These are phyloP conservation scores for Populus tremula DNA, from an alignment of 345 rosid species.

Conservation along the genomic window DNA sequence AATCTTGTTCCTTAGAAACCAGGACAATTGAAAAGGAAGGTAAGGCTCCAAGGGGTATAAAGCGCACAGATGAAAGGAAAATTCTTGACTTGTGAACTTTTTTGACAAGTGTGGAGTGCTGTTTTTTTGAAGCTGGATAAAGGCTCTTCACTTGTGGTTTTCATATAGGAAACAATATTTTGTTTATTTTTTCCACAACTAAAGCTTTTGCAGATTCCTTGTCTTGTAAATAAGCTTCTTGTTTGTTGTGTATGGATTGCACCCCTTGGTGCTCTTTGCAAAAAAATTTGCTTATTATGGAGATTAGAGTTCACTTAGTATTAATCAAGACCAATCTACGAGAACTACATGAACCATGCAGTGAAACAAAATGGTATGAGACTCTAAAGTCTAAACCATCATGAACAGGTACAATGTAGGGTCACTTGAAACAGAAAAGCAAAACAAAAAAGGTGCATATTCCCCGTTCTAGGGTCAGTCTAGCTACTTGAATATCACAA, in stretches of 20 bases:
- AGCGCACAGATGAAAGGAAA: neutral
- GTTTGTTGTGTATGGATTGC: neutral
- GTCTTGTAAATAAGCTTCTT: neutral
- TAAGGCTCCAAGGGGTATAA: neutral
- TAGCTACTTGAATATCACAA: neutral
- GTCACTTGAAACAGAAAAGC: neutral
- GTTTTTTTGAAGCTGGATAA: neutral
- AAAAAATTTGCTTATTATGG: neutral
- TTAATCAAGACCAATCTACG: neutral
- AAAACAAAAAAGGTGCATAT: neutral
- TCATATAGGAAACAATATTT: neutral
- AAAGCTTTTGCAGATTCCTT: neutral
- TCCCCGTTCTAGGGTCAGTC: neutral
- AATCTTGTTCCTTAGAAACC: neutral
- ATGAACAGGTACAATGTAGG: neutral
- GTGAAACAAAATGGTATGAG: neutral
- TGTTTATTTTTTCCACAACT: neutral
- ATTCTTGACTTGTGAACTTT: neutral
- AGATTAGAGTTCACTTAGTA: neutral
- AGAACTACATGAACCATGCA: neutral
- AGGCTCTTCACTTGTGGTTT: neutral
- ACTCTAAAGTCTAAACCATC: neutral
- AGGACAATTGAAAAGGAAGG: neutral
- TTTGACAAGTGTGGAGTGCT: neutral
- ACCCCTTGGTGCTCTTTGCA: neutral